Base-by-base conservation (phyloP, 164 flowering plant species). In the Euptelea pleiosperma region DNA sequence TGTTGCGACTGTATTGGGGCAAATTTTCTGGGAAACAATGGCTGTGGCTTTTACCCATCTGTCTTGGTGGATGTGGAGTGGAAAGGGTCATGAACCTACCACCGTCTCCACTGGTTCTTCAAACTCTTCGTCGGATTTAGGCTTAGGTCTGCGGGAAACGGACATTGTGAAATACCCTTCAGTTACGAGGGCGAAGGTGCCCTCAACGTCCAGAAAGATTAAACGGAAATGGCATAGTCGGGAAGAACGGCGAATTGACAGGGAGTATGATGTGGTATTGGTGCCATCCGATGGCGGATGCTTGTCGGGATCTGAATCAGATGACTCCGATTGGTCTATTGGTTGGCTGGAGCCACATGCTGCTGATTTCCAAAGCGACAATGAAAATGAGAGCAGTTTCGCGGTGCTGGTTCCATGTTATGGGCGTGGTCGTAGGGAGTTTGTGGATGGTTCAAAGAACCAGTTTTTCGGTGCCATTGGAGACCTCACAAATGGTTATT, bases 331-430 rank as follows among this genome's bases (percentile, higher is more conserved):
- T 72, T 89, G 90, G 87, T 89, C 96, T 3, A 78, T 89, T 61
- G 96, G 96, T 61, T 89, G 96, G 97, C 65, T 82, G 70, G 97
- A 89, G 61, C 97, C 93, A 42, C 97, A 86, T 60, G 89, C 86
- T 28, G 78, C 88, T 57, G 94, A 73, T 60, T 86, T 89, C 65
- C 86, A 58, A 40, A 80, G 78, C 55, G 89, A 79, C 39, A 85
- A 77, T 68, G 93, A 84, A 40, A 43, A 60, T 11, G 87, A 82
- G 63, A 69, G 70, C 62, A 85, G 91, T 60, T 89, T 89, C 57
- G 97, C 88, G 15, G 97, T 89, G 70, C 65, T 89, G 57, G 97
- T 89, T 68, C 97, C 82, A 3, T 86, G 94, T 60, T 89, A 89
- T 73, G 89, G 88, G 3, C 75, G 70, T 49, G 74, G 75, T 42